Base-by-base conservation (phyloP, 208 protist genomes). In the Crithidia expoeki region DNA sequence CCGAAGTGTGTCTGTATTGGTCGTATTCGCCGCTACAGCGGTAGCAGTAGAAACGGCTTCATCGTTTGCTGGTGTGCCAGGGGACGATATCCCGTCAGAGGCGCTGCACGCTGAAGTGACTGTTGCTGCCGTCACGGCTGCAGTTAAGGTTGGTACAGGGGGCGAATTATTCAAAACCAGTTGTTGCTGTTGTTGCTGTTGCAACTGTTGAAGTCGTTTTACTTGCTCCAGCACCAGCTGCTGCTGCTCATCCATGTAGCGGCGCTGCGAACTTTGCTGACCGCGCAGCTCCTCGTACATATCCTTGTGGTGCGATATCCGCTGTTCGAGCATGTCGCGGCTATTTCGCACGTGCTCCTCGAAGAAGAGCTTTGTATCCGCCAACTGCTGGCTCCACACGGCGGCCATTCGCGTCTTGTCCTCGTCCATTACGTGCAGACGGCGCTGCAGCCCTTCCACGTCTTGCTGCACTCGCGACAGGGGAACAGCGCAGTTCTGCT, bases 251-350 rank as follows among this genome's bases (percentile, higher is more conserved):
- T 76, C 71, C 17, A 47, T 17, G 46, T 28, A 25, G 44, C 63
- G 71, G 14, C 68, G 53, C 70, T 66, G 62, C 47, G 25, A 27
- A 10, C 42, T 40, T 21, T 64, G 62, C 57, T 65, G 66, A 10
- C 36, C 27, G 12, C 70, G 61, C 44, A 78, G 32, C 34, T 63
- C 73, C 27, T 69, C 68, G 17, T 69, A 67, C 14, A 71, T 12
- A 42, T 76, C 72, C 36, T 71, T 64, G 36, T 69, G 62, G n/a
- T 76, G 70, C 7, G 49, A 36, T n/a, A 77, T 51, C 9, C 65
- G 76, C 76, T 81, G 76, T 49, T 83, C 77, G 17, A 75, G 25
- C 62, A 76, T 42, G 27, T 71, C 63, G 1, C 72, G 72, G 9
- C 34, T 53, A 30, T 71, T 61, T 5, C 40, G 72, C 44, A 51